Percentiles rank a stretch among this genome's conserved stretches.
These are phyloP conservation scores for Microbotryomycetes sp. DNA, from an alignment of 1,284 basidiomycete genomes.

Conservation along the genomic window DNA sequence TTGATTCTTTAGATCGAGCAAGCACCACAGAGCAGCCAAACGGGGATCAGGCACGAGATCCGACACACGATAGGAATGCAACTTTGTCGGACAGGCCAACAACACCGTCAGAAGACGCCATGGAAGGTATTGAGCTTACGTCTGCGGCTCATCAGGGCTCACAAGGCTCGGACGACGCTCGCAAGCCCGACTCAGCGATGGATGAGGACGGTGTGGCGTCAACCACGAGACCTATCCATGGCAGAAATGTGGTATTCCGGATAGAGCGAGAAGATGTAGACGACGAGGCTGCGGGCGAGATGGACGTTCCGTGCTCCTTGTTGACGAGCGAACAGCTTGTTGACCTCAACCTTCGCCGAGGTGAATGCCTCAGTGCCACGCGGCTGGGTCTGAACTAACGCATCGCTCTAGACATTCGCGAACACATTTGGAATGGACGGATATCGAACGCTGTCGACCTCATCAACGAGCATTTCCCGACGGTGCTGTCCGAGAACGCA, in stretches of 20 bases:
- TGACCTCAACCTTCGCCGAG: not conserved
- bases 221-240: not conserved
- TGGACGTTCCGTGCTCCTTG: not conserved
- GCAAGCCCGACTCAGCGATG: not conserved
- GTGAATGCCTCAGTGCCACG: not conserved
- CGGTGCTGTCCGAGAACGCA: slow-evolving; percentile 55
- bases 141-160: slow-evolving; percentile 8
- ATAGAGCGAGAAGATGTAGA: not conserved
- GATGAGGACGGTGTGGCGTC: not conserved
- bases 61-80: not conserved
- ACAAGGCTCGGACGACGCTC: slow-evolving; percentile 14
- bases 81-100: not conserved
- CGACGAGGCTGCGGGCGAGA: not conserved
- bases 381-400: not conserved
- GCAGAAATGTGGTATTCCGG: not conserved
- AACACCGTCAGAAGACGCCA: not conserved
- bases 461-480: slow-evolving; percentile 60
- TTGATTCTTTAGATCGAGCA: slow-evolving; percentile 36
- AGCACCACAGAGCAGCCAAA: not conserved
- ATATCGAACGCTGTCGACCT: slow-evolving; percentile 60
- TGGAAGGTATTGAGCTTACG: slow-evolving; percentile 29
- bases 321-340: not conserved
- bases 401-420: slow-evolving; percentile 52
- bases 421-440: slow-evolving; percentile 57
- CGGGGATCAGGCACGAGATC: not conserved